Percentiles rank a stretch among this genome's conserved stretches.
phyloP scores from a whole-genome alignment of 495 filamentous ascomycete genomes.

The Apiosordaria backusii region DNA sequence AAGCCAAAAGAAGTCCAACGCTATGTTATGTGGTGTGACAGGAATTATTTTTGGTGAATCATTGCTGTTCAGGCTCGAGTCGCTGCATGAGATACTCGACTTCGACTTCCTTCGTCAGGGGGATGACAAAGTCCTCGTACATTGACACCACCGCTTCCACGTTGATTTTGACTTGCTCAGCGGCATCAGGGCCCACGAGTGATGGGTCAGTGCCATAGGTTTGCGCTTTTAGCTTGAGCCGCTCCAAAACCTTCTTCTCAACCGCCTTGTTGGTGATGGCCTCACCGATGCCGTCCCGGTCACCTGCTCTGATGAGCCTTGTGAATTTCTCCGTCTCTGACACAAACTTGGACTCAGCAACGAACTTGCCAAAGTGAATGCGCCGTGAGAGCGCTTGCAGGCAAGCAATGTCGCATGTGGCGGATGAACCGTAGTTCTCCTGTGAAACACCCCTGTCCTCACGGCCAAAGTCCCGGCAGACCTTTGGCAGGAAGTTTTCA shows the following conservation, averaged over 20 bases:
- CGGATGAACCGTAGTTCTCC: constrained; percentile 94
- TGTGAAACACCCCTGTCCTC: constrained; percentile 78
- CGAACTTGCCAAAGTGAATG: constrained; percentile 98
- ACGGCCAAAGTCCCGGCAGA: constrained; percentile 66
- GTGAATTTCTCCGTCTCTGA: constrained; percentile 78
- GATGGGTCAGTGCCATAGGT: constrained; percentile 91
- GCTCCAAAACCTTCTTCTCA: constrained; percentile 86
- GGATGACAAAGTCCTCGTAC: constrained; percentile 96
- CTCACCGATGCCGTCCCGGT: constrained; percentile 74
- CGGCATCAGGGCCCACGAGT: constrained; percentile 23
- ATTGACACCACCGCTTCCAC: constrained; percentile 88
- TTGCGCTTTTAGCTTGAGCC: constrained; percentile 84
- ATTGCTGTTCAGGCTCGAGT: constrained; percentile 46
- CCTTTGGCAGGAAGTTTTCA: constrained; percentile 72
- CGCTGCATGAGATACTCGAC: constrained; percentile 97
- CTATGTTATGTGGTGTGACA: not conserved
- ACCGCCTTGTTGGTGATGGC: constrained; percentile 90
- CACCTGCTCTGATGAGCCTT: constrained; percentile 69
- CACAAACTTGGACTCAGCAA: constrained; percentile 96
- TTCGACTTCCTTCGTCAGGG: constrained; percentile 94
- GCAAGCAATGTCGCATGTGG: constrained; percentile 84
- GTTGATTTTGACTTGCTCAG: constrained; percentile 67
- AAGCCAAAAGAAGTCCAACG: not conserved
- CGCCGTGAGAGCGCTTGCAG: constrained; percentile 87
- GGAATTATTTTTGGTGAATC: not conserved